Conservation (phyloP, 1,284 basidiomycete species). For the Rhodotorula sp. region DNA sequence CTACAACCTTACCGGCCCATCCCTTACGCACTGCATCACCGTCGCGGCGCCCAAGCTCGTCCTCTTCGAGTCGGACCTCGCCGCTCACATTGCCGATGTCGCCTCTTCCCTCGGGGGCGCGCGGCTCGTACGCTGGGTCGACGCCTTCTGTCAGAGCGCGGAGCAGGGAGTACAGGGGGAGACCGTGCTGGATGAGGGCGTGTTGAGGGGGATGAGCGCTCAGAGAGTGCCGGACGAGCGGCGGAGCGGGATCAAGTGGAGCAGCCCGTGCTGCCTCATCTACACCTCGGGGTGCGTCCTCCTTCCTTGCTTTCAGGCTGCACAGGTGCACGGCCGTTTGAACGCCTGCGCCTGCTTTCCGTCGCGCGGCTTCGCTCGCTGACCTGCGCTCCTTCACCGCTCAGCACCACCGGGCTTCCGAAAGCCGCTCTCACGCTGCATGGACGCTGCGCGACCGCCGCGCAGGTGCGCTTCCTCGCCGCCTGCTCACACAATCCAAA, state of each 20-base stretch:
- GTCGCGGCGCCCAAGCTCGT: constrained; percentile 46
- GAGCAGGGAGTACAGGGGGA: constrained; percentile 15
- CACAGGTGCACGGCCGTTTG: too few species aligned
- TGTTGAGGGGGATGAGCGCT: neutral
- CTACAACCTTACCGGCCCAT: constrained; percentile 48
- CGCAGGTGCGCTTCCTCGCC: constrained; percentile 30
- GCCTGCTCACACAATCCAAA: too few species aligned
- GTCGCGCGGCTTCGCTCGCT: neutral
- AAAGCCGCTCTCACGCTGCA: constrained; percentile 51
- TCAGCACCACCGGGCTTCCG: constrained; percentile 46
- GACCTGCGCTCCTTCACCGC: neutral
- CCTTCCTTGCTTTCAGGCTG: neutral
- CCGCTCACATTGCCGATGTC: constrained; percentile 42
- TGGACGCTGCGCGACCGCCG: constrained; percentile 47
- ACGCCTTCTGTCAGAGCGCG: constrained; percentile 38
- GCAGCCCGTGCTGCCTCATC: constrained; percentile 36
- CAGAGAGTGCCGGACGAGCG: constrained; percentile 27
- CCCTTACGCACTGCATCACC: constrained; percentile 49
- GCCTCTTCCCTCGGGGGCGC: constrained; percentile 38
- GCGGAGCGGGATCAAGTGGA: constrained; percentile 37
- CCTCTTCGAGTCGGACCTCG: constrained; percentile 49
- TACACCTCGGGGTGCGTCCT: constrained; percentile 31
- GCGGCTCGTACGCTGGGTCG: constrained; percentile 47
- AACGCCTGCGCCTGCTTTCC: too few species aligned
- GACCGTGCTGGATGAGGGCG: constrained; percentile 3